Evolutionary conservation across 352 stramenopile genomes (phyloP), one percentile per base, ranked within the genome.

Genomic region (Globisporangium polare): DNA sequence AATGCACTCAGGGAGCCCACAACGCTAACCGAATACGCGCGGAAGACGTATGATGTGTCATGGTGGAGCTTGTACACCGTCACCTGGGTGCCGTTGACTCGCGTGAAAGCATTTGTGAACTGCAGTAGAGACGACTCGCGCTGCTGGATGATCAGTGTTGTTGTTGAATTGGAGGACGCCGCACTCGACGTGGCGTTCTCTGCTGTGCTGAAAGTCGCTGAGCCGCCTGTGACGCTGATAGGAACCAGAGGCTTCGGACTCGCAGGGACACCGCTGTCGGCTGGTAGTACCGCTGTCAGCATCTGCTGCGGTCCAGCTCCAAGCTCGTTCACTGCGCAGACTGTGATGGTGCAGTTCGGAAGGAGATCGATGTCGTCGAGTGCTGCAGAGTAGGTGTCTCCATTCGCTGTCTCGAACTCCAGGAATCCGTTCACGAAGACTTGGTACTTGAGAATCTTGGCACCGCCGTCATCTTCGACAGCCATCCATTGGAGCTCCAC

Each of bases 401-500:
- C 73, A 49, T 71, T 50, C 0, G 27, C 42, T 13, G 67, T 79
- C 12, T 66, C 33, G 5, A 51, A 41, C 4, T 65, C 37, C 0
- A 80, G 29, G 6, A 67, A 74, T 3, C 74, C 76, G 46, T 89
- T 85, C 31, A 82, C 20, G 47, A 78, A 85, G 0, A 86, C 22
- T 15, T 80, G 22, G 33, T 88, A 88, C 13, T 52, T 58, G n/a
- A 59, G 12, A 15, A 86, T 69, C 15, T 55, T 18, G 0, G 60
- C 62, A 3, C 80, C 80, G 51, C 80, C 80, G 20, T 77, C 54
- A 39, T 89, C 80, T 18, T 73, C 43, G 5, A 72, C 61, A 5
- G 62, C 50, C 20, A 55, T 68, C 80, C 80, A 88, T 20, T 85
- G 74, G 22, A 88, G 49, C 52, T 86, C 77, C 13, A 85, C 3